Evolutionary conservation across 129 eudicot species (phyloP), one percentile per base, ranked within the genome.

Genomic region (Pseudognaphalium luteoalbum): DNA sequence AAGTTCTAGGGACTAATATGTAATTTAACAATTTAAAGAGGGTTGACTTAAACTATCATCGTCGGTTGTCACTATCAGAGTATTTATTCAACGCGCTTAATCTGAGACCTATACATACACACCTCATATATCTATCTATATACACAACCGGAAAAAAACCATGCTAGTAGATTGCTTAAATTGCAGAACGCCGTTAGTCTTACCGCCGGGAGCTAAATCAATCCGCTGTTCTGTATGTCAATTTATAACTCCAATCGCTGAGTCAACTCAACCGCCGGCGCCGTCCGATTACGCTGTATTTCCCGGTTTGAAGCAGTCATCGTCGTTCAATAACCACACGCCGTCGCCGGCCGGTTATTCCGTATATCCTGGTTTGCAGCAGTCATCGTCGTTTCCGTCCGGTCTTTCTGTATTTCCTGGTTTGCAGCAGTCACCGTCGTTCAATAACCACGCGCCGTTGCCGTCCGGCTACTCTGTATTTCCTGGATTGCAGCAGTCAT

Each of bases 201-300:
- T 89, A 16, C 97, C 97, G 3, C 91, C 85, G 5, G 96, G 88
- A 35, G 96, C 93, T 30, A 71, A 76, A 64, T 85, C 92, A 33
- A 92, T 89, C 75, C 77, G 96, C 41, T 92, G 96, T 69, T 87
- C 91, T 3, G 1, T 85, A 7, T 92, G 97, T 34, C 87, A 89
- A 15, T 85, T 87, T 64, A 65, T 94, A 21, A 94, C 97, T 6
- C 79, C 7, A 9, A 37, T 93, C 58, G 90, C 85, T 29, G 95
- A 87, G 25, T 83, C 90, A 66, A 81, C 76, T 75, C 77, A 66
- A 68, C 83, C 81, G 9, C 76, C 63, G 9, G 66, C 54, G 47
- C 57, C 80, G 6, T 64, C 39, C 61, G 25, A 42, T 63, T 74
- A 71, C 10, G 50, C 68, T 10, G 37, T 35, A 9, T 70, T 54